phyloP scores from a whole-genome alignment of 1,284 basidiomycete species.

The Stereum hirsutum region DNA sequence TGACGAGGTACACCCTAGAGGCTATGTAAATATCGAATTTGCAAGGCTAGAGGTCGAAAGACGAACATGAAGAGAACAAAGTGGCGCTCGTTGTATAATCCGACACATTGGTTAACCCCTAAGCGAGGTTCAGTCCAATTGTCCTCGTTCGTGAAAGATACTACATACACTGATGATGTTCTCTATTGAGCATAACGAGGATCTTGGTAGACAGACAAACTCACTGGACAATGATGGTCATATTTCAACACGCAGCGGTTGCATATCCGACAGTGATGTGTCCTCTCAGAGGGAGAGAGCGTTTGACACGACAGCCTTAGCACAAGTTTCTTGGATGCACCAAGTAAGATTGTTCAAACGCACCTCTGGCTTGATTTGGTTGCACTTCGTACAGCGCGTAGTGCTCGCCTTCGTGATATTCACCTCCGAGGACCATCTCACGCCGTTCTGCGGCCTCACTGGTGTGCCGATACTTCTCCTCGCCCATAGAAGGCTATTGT shows the following conservation, averaged over 20 bases:
- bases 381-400: slow-evolving; percentile 64
- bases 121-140: slow-evolving; percentile 13
- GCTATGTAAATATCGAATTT: neutral
- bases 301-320: too few species aligned
- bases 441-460: slow-evolving; percentile 22
- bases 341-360: slow-evolving; percentile 18
- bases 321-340: too few species aligned
- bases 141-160: too few species aligned
- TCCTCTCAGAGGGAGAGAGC: slow-evolving; percentile 44
- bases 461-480: slow-evolving; percentile 19
- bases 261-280: slow-evolving; percentile 94
- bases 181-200: neutral
- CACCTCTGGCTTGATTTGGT: slow-evolving; percentile 75
- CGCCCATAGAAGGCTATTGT: slow-evolving; percentile 46
- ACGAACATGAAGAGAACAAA: slow-evolving; percentile 90
- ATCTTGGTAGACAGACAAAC: slow-evolving; percentile 16
- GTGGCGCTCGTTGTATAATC: slow-evolving; percentile 91
- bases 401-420: slow-evolving; percentile 41
- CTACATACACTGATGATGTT: too few species aligned
- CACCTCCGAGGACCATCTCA: slow-evolving; percentile 32
- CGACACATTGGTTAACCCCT: slow-evolving; percentile 98
- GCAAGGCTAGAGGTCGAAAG: neutral
- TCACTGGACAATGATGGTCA: slow-evolving; percentile 90
- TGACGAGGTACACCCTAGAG: slow-evolving; percentile 62
- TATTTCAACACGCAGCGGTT: slow-evolving; percentile 89